Base-by-base conservation (phyloP, 1,139 yeast genomes). In the Geotrichum restrictum region DNA sequence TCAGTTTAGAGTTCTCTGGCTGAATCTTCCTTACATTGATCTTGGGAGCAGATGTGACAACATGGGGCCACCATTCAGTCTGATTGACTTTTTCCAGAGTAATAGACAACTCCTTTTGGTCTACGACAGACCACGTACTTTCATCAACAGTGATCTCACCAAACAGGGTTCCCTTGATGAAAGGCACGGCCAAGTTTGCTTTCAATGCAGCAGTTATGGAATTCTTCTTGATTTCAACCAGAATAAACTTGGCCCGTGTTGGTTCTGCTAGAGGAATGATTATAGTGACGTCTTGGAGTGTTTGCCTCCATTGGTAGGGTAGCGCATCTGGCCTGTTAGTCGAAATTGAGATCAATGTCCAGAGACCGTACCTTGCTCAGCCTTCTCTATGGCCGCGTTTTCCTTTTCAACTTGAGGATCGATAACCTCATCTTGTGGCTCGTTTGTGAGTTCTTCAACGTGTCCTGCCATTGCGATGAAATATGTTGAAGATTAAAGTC, bases 51-150 rank as follows among this genome's bases (percentile, higher is more conserved):
- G 67, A 54, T 2, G 66, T 66, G 7, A 75, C 69, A 4, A 74
- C 74, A 57, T 71, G 75, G 11, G 77, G 77, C 77, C 77, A 74
- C 78, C 78, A 74, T 55, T 71, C 73, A 42, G 67, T 63, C 48
- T 66, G 59, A 54, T 69, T 71, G 50, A 57, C 57, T 57, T 74
- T 74, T 42, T 73, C 75, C 22, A 74, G 62, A 2, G 70, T 68
- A 24, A 74, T 59, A 11, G 63, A 60, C 31, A 74, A 62, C 56
- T 69, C 75, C 37, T 60, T 60, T 44, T 65, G 67, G 53, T 74
- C 78, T 6, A 67, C 71, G 2, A 74, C 64, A 2, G 74, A 64
- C 78, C 78, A 75, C 0, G 77, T 71, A 6, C 72, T 67, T 31
- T 65, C 74, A 46, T 71, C 76, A 6, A 62, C 62, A 8, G 58